Evolutionary conservation across 495 filamentous ascomycete species (phyloP).

Genomic region (Delitschia confertaspora): DNA sequence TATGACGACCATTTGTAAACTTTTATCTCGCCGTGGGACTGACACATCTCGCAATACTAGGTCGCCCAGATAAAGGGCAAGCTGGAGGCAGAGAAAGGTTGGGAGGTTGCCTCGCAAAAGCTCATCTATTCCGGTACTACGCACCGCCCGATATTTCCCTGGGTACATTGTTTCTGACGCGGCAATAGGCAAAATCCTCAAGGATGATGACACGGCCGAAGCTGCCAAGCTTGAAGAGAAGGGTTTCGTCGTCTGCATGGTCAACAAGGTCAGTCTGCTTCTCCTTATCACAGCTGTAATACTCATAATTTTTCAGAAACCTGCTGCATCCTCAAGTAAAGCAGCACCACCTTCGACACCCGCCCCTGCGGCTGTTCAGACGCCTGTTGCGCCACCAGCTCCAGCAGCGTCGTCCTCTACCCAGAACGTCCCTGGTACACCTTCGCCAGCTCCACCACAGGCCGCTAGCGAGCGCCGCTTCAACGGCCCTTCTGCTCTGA

Average conservation of each 20-base stretch:
- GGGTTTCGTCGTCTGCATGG: constrained; percentile 96
- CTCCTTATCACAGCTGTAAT: constrained; percentile 12
- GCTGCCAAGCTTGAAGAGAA: constrained; percentile 98
- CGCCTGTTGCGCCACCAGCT: constrained; percentile 58
- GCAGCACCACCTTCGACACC: constrained; percentile 55
- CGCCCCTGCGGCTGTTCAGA: constrained; percentile 51
- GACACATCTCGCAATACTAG: constrained; percentile 41
- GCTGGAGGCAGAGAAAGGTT: constrained; percentile 80
- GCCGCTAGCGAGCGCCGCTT: constrained; percentile 42
- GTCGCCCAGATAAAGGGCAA: constrained; percentile 83
- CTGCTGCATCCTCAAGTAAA: constrained; percentile 49
- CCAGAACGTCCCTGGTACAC: constrained; percentile 51
- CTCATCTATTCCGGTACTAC: constrained; percentile 88
- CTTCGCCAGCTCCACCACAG: constrained; percentile 59
- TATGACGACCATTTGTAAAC: constrained; percentile 47
- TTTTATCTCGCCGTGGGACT: not conserved
- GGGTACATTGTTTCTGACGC: constrained; percentile 9
- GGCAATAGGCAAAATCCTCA: constrained; percentile 83
- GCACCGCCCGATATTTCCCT: constrained; percentile 4
- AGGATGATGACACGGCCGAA: constrained; percentile 92
- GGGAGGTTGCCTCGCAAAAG: constrained; percentile 79
- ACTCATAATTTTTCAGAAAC: too few species aligned
- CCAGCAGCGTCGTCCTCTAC: constrained; percentile 55
- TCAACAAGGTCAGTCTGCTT: constrained; percentile 64
- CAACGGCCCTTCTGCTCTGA: constrained; percentile 68